Evolutionary conservation across 225 moss, liverwort and hornwort species (phyloP), one percentile per base, ranked within the genome.

Genomic region (Marchantia paleacea): DNA sequence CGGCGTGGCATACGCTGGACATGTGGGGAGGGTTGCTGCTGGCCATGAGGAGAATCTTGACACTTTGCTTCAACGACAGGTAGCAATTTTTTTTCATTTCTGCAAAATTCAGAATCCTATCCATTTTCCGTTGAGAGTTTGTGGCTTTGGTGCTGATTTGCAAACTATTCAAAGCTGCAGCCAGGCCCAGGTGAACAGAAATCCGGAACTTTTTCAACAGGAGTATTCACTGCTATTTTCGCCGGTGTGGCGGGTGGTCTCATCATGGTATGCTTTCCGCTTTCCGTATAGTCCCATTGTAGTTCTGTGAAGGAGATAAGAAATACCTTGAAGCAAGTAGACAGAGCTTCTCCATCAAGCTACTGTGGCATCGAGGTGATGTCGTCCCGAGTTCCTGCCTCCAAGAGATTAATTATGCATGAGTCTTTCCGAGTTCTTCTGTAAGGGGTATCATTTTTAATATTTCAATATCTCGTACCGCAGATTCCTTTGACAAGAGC

Each of bases 161-260:
- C 25, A 12, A 12, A 31, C 12, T 9, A 0, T 0, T 68, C 28
- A 9, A 52, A 58, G 1, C 3, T 61, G 75, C 75, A 78, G 78
- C 78, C 69, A 31, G 82, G 63, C 19, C 51, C 78, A 20, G 73
- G 47, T 19, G 31, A 22, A 0, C 30, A 79, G 26, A 65, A 81
- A 31, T 78, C 84, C 18, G 87, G 84, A 70, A 87, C 83, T 73
- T 93, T 91, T 61, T 67, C 88, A 75, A 80, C 88, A 7, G 91
- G 92, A 82, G 82, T 91, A 0, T 85, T 93, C 67, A 83, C 90
- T 15, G 92, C 92, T 81, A 75, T 91, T 30, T 83, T 93, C 79
- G 91, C 90, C 30, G 92, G 92, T 72, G 31, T 87, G 67, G 81
- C 89, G 25, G 88, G 88, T 72, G 92, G 86, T 84, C 85, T 93